phyloP scores from a whole-genome alignment of 495 filamentous ascomycete species.

The Neurospora tetrasperma region DNA sequence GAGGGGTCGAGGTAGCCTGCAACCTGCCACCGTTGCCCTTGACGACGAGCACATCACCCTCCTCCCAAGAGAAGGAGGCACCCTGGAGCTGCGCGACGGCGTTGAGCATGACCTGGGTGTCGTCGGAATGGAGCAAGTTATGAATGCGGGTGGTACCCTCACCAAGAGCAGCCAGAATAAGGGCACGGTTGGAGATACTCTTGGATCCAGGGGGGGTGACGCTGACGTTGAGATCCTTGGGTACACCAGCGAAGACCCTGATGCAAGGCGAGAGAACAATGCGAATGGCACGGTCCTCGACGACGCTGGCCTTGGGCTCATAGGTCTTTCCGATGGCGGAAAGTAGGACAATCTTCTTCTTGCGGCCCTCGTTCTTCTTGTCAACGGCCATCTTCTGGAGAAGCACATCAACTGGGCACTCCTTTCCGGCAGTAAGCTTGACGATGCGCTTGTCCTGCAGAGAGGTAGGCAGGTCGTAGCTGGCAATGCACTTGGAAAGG shows the following conservation, averaged over 20 bases:
- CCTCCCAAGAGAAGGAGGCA: conserved; percentile 92
- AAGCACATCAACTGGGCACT: conserved; percentile 82
- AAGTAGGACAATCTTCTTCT: conserved; percentile 95
- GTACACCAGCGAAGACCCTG: conserved; percentile 58
- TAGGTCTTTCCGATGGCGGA: conserved; percentile 80
- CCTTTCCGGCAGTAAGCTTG: conserved; percentile 75
- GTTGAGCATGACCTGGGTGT: conserved; percentile 93
- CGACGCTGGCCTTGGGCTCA: conserved; percentile 77
- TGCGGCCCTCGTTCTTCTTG: conserved; percentile 94
- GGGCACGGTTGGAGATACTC: conserved; percentile 91
- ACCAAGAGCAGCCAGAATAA: conserved; percentile 86
- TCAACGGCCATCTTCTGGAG: conserved; percentile 91
- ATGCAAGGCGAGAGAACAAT: conserved; percentile 76
- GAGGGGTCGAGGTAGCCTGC: conserved; percentile 57
- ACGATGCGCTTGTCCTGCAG: conserved; percentile 74
- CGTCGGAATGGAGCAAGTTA: conserved; percentile 91
- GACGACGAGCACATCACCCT: conserved; percentile 81
- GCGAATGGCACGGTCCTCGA: conserved; percentile 75
- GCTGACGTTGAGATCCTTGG: conserved; percentile 50
- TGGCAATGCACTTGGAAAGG: conserved; percentile 83
- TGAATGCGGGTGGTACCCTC: conserved; percentile 77
- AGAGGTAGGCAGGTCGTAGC: conserved; percentile 83
- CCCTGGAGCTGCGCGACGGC: conserved; percentile 73
- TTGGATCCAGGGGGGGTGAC: conserved; percentile 94
- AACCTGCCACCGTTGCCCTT: conserved; percentile 82